A percentile compares a stretch with the other conserved stretches of the same genome.
Evolutionary conservation across 1,284 basidiomycete genomes (phyloP).

Genomic region (Coriolopsis trogii): DNA sequence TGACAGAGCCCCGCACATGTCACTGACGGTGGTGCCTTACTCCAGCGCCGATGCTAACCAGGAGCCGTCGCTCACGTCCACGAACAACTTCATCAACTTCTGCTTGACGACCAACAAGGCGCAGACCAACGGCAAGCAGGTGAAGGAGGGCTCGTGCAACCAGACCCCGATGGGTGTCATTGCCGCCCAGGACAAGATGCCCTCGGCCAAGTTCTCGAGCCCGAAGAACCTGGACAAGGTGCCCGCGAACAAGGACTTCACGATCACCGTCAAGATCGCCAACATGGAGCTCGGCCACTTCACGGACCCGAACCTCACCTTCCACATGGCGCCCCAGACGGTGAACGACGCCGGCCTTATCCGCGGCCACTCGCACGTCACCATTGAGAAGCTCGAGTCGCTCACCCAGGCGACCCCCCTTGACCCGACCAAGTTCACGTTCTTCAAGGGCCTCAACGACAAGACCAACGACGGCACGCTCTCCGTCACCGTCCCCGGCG

Average conservation of each 20-base stretch:
- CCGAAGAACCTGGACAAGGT: constrained; percentile 47
- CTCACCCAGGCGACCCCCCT: constrained; percentile 53
- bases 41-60: constrained; percentile 44
- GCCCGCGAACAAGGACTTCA: constrained; percentile 46
- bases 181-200: constrained; percentile 45
- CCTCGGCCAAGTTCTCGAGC: constrained; percentile 46
- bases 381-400: constrained; percentile 55
- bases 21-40: not conserved
- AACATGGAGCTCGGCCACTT: constrained; percentile 52
- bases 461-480: constrained; percentile 51
- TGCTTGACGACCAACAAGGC: constrained; percentile 38
- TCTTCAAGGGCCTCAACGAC: constrained; percentile 66
- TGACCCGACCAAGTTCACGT: constrained; percentile 60
- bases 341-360: constrained; percentile 49
- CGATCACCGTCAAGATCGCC: constrained; percentile 46
- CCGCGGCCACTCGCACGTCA: constrained; percentile 47
- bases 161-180: constrained; percentile 45
- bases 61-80: constrained; percentile 47
- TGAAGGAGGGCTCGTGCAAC: constrained; percentile 62
- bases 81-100: constrained; percentile 63
- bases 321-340: constrained; percentile 57
- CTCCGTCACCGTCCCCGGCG: constrained; percentile 54
- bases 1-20: not conserved
- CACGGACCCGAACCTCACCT: constrained; percentile 52
- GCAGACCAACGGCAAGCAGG: constrained; percentile 48